Evolutionary conservation across 129 eudicot genomes (phyloP).

Genomic region (Flaveria ramosissima): DNA sequence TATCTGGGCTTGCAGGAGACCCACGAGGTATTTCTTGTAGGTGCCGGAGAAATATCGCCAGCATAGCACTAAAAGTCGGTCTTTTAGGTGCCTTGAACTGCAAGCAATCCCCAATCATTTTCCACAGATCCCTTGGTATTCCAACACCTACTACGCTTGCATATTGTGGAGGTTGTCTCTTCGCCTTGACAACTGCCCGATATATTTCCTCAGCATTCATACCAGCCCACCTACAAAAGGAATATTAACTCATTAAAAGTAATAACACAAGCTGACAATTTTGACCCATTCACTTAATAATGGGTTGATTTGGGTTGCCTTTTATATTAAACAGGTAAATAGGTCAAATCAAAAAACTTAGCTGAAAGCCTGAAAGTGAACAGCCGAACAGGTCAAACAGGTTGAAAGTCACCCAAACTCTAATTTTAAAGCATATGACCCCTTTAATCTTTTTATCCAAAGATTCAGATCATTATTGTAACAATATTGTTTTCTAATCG

Average conservation of each 20-base stretch:
- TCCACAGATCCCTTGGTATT: constrained; percentile 95
- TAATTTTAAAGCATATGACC: not conserved
- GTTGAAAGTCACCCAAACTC: constrained; percentile 1
- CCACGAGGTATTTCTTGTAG: constrained; percentile 94
- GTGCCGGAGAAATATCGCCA: constrained; percentile 81
- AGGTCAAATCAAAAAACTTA: constrained; percentile 11
- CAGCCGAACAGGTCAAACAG: not conserved
- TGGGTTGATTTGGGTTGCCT: not conserved
- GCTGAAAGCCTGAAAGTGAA: too few species aligned
- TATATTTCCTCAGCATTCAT: constrained; percentile 90
- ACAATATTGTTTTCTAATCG: not conserved
- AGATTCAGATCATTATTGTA: not conserved
- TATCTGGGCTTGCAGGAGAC: constrained; percentile 91
- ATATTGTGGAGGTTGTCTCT: constrained; percentile 92
- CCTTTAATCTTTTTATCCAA: not conserved
- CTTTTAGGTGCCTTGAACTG: constrained; percentile 85
- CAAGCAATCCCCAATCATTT: constrained; percentile 98
- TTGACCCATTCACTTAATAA: not conserved
- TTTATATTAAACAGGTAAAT: not conserved
- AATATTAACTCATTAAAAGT: constrained; percentile 17
- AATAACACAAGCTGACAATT: constrained; percentile 1
- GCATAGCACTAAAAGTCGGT: constrained; percentile 91
- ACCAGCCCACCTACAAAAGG: constrained; percentile 86
- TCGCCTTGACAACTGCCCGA: constrained; percentile 71
- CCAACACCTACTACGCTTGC: constrained; percentile 99